Percentiles rank a stretch among this genome's conserved stretches.
Conservation (phyloP, 345 rosid species). For the Salix udensis region DNA sequence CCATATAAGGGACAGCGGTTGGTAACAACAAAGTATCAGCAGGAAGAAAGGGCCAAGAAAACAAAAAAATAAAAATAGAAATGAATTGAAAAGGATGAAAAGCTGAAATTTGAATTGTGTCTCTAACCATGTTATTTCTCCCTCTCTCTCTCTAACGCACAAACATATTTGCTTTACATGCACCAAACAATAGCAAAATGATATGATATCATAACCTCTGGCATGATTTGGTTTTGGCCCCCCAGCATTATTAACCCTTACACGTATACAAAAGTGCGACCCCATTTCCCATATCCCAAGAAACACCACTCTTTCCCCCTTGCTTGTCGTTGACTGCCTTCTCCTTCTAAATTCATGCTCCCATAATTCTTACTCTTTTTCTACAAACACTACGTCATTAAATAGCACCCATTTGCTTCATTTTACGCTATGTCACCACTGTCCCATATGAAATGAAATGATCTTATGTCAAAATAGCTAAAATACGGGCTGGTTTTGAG, state of each 20-base stretch:
- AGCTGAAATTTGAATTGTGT: constrained; percentile 59
- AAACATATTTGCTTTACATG: constrained; percentile 22
- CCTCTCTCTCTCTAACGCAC: neutral
- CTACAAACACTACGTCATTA: constrained; percentile 27
- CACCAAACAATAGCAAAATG: constrained; percentile 15
- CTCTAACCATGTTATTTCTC: neutral
- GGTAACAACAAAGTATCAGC: too few species aligned
- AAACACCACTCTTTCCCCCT: constrained; percentile 15
- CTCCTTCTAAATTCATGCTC: constrained; percentile 39
- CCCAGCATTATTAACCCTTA: constrained; percentile 6
- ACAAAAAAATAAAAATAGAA: too few species aligned
- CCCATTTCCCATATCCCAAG: constrained; percentile 49
- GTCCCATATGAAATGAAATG: too few species aligned
- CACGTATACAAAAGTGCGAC: constrained; percentile 3
- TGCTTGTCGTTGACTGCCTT: constrained; percentile 56
- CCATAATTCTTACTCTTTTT: constrained; percentile 9
- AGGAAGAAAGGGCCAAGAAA: too few species aligned
- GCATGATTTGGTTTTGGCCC: constrained; percentile 42
- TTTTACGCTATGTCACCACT: too few species aligned
- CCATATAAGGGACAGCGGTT: too few species aligned
- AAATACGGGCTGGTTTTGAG: constrained; percentile 29
- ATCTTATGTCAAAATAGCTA: too few species aligned
- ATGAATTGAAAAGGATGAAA: too few species aligned
- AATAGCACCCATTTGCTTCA: constrained; percentile 22
- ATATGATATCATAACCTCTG: constrained; percentile 39